These are phyloP conservation scores for Hagleromyces aurorensis DNA, from an alignment of 805 yeast species.

Conservation along the genomic window DNA sequence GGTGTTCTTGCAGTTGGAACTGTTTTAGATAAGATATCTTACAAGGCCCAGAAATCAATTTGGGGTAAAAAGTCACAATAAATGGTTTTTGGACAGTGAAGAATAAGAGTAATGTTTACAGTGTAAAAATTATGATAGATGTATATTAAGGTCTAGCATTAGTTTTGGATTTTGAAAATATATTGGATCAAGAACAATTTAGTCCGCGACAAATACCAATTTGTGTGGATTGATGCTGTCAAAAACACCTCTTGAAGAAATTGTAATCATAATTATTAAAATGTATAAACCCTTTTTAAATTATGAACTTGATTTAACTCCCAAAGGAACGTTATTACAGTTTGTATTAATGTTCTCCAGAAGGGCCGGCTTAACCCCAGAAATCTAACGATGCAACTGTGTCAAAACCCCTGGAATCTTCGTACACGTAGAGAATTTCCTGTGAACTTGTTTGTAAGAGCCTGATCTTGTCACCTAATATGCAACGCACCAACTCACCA, in stretches of 20 bases:
- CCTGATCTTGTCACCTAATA: conserved; percentile 86
- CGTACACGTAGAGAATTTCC: conserved; percentile 88
- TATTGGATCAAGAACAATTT: no score
- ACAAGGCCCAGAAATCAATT: conserved; percentile 78
- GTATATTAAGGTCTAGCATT: no score
- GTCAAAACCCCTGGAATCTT: conserved; percentile 83
- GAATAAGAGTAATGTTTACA: no score
- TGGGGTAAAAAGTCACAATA: conserved; percentile 23
- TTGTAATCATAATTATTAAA: not conserved
- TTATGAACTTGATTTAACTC: not conserved
- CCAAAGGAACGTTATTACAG: no score
- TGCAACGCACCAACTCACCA: conserved; percentile 78
- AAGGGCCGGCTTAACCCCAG: conserved; percentile 67
- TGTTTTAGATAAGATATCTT: conserved; percentile 75
- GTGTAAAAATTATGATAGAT: no score
- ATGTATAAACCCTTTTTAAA: conserved; percentile 1
- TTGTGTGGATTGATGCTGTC: no score
- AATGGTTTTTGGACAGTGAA: no score
- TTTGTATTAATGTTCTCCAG: no score
- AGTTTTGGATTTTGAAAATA: no score
- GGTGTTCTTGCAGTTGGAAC: conserved; percentile 93
- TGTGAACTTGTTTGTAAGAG: conserved; percentile 84
- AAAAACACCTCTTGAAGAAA: no score
- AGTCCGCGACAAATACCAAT: no score
- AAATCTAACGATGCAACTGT: conserved; percentile 89